Evolutionary conservation across 495 filamentous ascomycete species (phyloP).

Genomic region (Aspergillus heteromorphus): DNA sequence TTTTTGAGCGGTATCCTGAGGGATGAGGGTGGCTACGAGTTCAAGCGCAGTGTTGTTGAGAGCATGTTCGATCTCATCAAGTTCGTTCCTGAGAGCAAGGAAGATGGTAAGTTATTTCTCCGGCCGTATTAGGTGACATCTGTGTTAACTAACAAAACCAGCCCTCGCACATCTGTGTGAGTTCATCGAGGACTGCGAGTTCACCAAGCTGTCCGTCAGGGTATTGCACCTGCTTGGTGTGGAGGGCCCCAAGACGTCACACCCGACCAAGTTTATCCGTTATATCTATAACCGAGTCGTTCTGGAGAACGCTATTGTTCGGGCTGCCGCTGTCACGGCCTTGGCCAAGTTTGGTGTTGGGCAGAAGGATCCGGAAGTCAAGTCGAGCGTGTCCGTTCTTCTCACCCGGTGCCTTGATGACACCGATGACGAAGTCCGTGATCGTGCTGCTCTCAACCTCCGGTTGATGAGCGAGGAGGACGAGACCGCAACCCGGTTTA

Average conservation of each 20-base stretch:
- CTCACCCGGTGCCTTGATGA: slow-evolving; percentile 94
- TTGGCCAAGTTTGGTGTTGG: slow-evolving; percentile 96
- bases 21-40: slow-evolving; percentile 97
- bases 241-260: slow-evolving; percentile 91
- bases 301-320: slow-evolving; percentile 91
- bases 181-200: slow-evolving; percentile 99
- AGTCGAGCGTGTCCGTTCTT: slow-evolving; percentile 87
- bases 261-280: slow-evolving; percentile 96
- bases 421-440: slow-evolving; percentile 94
- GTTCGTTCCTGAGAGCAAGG: slow-evolving; percentile 95
- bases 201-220: slow-evolving; percentile 94
- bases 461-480: slow-evolving; percentile 83
- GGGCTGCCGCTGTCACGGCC: slow-evolving; percentile 92
- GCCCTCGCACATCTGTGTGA: slow-evolving; percentile 95
- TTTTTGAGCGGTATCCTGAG: slow-evolving; percentile 93
- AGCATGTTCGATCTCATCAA: slow-evolving; percentile 99
- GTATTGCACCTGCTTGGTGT: slow-evolving; percentile 89
- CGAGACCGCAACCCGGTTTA: slow-evolving; percentile 74
- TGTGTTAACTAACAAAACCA: slow-evolving; percentile 16
- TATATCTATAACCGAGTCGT: slow-evolving; percentile 99
- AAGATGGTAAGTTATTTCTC: slow-evolving; percentile 59
- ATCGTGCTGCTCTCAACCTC: slow-evolving; percentile 90
- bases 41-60: slow-evolving; percentile 95
- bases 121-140: neutral
- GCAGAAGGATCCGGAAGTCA: slow-evolving; percentile 94